A percentile compares a stretch with the other conserved stretches of the same genome.
phyloP scores from a whole-genome alignment of 768 basidiomycete species.

The Rhizopogon rudus region DNA sequence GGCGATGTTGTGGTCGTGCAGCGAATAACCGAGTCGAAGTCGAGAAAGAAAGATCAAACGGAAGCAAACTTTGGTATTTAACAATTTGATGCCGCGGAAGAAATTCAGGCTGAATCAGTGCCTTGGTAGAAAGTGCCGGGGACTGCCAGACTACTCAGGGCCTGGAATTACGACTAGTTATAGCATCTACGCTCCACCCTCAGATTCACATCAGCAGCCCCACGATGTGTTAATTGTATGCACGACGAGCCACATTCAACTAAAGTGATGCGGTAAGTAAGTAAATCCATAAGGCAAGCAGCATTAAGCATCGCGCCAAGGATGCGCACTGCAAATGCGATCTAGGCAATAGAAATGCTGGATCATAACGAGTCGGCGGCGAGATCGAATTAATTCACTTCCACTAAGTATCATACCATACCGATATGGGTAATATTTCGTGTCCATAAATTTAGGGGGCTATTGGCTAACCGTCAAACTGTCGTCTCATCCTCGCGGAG shows the following conservation, averaged over 20 bases:
- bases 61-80: slow-evolving; percentile 15
- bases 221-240: background rate
- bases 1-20: slow-evolving; percentile 15
- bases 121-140: background rate
- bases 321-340: background rate
- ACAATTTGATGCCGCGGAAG: slow-evolving; percentile 3
- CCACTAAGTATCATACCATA: background rate
- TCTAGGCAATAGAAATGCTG: background rate
- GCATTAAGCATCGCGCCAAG: background rate
- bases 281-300: slow-evolving; percentile 2
- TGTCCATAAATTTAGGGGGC: background rate
- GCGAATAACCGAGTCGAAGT: slow-evolving; percentile 14
- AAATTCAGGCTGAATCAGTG: slow-evolving; percentile 1
- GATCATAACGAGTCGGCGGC: background rate
- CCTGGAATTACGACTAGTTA: background rate
- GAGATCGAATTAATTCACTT: slow-evolving; percentile 1
- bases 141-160: background rate
- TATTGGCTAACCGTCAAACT: background rate
- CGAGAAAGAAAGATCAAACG: slow-evolving; percentile 12
- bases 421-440: background rate
- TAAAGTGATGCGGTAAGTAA: background rate
- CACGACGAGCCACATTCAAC: background rate
- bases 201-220: background rate
- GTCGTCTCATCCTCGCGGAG: background rate
- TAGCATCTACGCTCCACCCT: background rate